phyloP scores from a whole-genome alignment of 2,329 filamentous ascomycete species.

The Fusarium cyanostomum region DNA sequence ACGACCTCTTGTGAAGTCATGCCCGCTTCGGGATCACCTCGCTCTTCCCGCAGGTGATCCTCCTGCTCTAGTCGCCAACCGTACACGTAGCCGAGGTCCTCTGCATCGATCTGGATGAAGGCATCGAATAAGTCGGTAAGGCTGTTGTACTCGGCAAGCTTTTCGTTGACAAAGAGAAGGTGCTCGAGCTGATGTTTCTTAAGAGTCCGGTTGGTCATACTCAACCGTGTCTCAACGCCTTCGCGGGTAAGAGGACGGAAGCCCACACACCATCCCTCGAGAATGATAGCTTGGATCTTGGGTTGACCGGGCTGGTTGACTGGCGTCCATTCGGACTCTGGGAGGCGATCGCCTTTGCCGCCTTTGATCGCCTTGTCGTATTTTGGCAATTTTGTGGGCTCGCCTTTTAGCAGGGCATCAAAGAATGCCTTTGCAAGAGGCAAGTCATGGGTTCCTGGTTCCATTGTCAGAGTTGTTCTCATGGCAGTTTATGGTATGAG shows the following conservation, averaged over 20 bases:
- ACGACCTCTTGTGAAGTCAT: slow-evolving; percentile 86
- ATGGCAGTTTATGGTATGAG: not conserved
- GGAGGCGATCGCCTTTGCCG: slow-evolving; percentile 79
- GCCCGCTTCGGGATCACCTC: slow-evolving; percentile 66
- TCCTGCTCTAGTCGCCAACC: slow-evolving; percentile 87
- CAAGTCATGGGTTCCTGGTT: slow-evolving; percentile 74
- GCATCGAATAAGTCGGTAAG: slow-evolving; percentile 62
- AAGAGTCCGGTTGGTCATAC: slow-evolving; percentile 60
- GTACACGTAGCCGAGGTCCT: slow-evolving; percentile 80
- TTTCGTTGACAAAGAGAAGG: slow-evolving; percentile 61
- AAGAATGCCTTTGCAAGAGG: slow-evolving; percentile 72
- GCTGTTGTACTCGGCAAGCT: slow-evolving; percentile 57
- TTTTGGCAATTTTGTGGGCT: slow-evolving; percentile 68
- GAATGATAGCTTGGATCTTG: slow-evolving; percentile 73
- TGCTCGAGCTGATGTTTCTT: slow-evolving; percentile 59
- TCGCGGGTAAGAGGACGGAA: slow-evolving; percentile 71
- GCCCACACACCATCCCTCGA: slow-evolving; percentile 93
- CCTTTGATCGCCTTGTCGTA: slow-evolving; percentile 86
- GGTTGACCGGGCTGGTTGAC: slow-evolving; percentile 62
- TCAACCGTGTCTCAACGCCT: slow-evolving; percentile 62
- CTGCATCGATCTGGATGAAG: slow-evolving; percentile 72
- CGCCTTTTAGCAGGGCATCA: slow-evolving; percentile 60
- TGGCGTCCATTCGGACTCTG: slow-evolving; percentile 67
- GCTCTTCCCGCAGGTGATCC: slow-evolving; percentile 69
- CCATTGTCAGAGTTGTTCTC: slow-evolving; percentile 3